Conservation (phyloP, 345 rosid genomes). For the Kandelia obovata region DNA sequence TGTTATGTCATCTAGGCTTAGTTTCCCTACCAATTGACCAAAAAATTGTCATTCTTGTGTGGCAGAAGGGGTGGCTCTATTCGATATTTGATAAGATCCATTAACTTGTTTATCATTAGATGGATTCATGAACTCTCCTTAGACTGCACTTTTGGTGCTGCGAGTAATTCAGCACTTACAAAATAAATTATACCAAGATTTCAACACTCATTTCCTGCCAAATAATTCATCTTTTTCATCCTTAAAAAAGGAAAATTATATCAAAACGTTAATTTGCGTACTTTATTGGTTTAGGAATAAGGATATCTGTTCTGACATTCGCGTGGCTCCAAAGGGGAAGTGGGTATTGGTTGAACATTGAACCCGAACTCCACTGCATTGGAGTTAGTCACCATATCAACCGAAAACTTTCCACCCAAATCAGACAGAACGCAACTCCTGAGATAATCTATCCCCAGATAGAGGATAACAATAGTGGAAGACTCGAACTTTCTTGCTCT, state of each 20-base stretch:
- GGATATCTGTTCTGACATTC: not conserved
- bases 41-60: no score
- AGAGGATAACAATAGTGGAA: conserved; percentile 10
- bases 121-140: conserved; percentile 19
- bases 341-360: conserved; percentile 16
- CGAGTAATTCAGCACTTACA: not conserved
- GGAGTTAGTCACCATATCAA: conserved; percentile 52
- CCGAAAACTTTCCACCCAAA: conserved; percentile 18
- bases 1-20: no score
- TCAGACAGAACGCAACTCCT: not conserved
- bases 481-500: conserved; percentile 11
- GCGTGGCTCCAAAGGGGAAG: conserved; percentile 18
- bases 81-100: conserved; percentile 24
- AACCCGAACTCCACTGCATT: conserved; percentile 17
- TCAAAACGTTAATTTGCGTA: no score
- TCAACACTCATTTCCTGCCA: not conserved
- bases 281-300: not conserved
- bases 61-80: conserved; percentile 9
- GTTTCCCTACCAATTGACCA: not conserved
- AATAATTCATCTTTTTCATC: no score
- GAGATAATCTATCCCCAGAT: conserved; percentile 23
- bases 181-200: not conserved
- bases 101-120: conserved; percentile 9
- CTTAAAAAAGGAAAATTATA: no score
- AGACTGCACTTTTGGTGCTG: conserved; percentile 10